These are phyloP conservation scores for Hymenoscyphus fraxineus DNA, from an alignment of 2,329 filamentous ascomycete genomes.

Conservation along the genomic window DNA sequence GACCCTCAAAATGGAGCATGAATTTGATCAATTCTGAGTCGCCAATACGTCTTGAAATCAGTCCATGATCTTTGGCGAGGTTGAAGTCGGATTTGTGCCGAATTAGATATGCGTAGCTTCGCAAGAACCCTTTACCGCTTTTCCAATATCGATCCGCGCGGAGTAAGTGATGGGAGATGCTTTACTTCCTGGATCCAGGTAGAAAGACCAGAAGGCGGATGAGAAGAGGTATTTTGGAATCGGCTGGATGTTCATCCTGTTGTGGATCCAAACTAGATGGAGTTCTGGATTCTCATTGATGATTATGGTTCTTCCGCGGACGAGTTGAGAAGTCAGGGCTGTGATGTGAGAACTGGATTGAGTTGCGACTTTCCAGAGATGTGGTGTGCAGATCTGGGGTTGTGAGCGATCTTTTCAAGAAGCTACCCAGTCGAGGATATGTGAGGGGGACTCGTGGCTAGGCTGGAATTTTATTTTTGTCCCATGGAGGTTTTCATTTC, in stretches of 20 bases:
- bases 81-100: constrained; percentile 35
- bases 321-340: constrained; percentile 31
- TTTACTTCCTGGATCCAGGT: constrained; percentile 11
- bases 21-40: constrained; percentile 8
- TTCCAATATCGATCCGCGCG: background rate
- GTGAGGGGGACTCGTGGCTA: background rate
- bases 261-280: constrained; percentile 35
- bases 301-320: constrained; percentile 32
- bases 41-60: constrained; percentile 14
- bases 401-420: background rate
- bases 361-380: constrained; percentile 6
- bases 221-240: constrained; percentile 26
- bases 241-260: constrained; percentile 18
- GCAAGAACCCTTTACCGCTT: constrained; percentile 30
- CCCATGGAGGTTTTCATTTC: background rate
- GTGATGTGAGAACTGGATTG: background rate
- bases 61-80: constrained; percentile 29
- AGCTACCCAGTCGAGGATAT: background rate
- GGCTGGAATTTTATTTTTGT: background rate
- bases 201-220: constrained; percentile 29
- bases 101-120: constrained; percentile 34
- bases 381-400: background rate
- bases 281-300: constrained; percentile 35
- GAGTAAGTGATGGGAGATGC: background rate
- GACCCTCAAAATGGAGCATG: no score